Evolutionary conservation across 441 rosid genomes (phyloP).

Genomic region (Daphne laureola): DNA sequence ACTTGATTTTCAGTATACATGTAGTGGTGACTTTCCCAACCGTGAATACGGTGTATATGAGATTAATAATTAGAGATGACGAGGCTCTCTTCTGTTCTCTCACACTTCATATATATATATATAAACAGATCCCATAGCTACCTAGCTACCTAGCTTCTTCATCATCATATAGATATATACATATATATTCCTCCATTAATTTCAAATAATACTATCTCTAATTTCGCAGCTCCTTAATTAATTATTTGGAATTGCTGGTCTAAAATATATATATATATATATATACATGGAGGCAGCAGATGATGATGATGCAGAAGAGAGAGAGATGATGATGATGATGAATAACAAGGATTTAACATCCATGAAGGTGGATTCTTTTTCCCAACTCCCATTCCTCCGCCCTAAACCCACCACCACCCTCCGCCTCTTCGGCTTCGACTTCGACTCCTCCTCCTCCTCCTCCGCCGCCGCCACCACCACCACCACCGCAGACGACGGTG

Average conservation of each 20-base stretch:
- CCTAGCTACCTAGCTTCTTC: not conserved
- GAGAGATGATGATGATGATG: conserved; percentile 47
- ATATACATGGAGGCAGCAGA: conserved; percentile 28
- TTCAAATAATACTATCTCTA: no score
- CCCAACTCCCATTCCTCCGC: conserved; percentile 85
- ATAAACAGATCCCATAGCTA: no score
- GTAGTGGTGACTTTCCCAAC: no score
- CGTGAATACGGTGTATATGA: no score
- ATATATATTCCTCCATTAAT: not conserved
- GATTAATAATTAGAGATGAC: no score
- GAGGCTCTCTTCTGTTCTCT: no score
- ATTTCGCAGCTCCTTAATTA: no score
- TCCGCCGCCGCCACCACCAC: conserved; percentile 13
- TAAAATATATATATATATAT: no score
- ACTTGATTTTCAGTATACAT: no score
- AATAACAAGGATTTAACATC: conserved; percentile 14
- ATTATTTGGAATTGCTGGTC: no score
- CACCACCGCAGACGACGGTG: conserved; percentile 22
- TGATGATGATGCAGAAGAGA: conserved; percentile 28
- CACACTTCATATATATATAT: no score
- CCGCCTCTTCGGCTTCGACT: conserved; percentile 85
- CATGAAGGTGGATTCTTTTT: conserved; percentile 84
- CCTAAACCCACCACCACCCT: conserved; percentile 22
- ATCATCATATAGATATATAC: not conserved
- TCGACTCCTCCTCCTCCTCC: conserved; percentile 23